Evolutionary conservation across 257 asterid genomes (phyloP), one percentile per base, ranked within the genome.

Genomic region (Penstemon barbatus): DNA sequence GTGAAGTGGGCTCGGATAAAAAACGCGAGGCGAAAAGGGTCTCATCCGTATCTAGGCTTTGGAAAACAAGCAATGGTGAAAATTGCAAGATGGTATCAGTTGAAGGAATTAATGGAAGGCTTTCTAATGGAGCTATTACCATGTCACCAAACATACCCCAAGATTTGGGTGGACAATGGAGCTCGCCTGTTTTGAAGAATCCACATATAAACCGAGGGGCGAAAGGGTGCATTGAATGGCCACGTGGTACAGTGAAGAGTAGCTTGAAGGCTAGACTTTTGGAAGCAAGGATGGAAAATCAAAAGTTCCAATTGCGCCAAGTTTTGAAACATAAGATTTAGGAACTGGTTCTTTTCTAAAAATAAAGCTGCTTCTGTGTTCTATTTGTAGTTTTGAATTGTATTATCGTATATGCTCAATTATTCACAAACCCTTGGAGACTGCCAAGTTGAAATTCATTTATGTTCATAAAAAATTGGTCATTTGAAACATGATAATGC

Each of bases 181-280:
- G 88, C 83, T 83, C 96, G 0, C 86, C 89, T 0, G 95, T 86
- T 59, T 74, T 83, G 0, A 82, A 78, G 15, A 83, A 86, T 67
- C 90, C 91, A 11, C 93, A 86, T 44, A 60, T 83, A n/a, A 79
- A 71, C 52, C 89, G 87, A 2, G 89, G 88, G 8, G 87, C 78
- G 86, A 91, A 90, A 78, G 98, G 97, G 45, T 88, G 96, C 84
- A 90, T 90, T 0, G 97, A 92, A 41, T 87, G 97, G 97, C 90
- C 97, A 6, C 81, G 86, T 0, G 66, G 78, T 4, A 82, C 75
- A 5, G 96, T 85, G 65, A 90, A 87, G 77, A 76, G 74, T 57
- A 92, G 94, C 64, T 78, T 92, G 80, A 92, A 92, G 75, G 69
- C 96, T 0, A 80, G 89, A 64, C 82, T 94, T 18, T 43, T 94